These are phyloP conservation scores for Pleurozium schreberi DNA, from an alignment of 225 moss, liverwort and hornwort species.

Conservation along the genomic window DNA sequence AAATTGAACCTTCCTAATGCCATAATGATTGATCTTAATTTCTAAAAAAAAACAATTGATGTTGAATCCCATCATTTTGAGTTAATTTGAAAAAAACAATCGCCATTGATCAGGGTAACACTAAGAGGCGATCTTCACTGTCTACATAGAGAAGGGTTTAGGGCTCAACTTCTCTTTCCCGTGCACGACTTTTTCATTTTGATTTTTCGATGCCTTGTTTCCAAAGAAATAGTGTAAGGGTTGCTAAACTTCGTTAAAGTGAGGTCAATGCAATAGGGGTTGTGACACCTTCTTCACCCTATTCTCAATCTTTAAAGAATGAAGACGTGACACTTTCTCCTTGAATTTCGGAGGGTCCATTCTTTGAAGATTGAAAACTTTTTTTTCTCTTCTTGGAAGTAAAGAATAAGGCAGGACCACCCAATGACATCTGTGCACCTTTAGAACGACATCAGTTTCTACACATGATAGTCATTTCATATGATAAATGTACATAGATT, in stretches of 20 bases:
- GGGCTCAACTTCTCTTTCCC: fast-evolving
- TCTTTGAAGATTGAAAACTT: too few species aligned
- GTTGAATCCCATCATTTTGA: too few species aligned
- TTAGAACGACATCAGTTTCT: too few species aligned
- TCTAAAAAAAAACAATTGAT: too few species aligned
- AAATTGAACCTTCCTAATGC: neutral
- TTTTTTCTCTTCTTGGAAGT: fast-evolving
- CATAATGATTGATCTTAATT: too few species aligned
- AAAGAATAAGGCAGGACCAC: too few species aligned
- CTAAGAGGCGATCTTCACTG: neutral
- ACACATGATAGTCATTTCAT: too few species aligned
- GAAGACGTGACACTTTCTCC: fast-evolving
- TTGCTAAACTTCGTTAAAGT: neutral
- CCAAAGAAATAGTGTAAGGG: fast-evolving
- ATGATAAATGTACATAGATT: too few species aligned
- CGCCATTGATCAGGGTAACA: fast-evolving
- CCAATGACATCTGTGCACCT: too few species aligned
- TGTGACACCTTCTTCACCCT: neutral
- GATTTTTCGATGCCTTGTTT: neutral
- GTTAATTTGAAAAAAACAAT: too few species aligned
- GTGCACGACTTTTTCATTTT: fast-evolving
- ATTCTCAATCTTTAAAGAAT: neutral
- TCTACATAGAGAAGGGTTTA: neutral
- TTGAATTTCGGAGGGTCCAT: fast-evolving
- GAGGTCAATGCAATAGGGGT: neutral